phyloP scores from a whole-genome alignment of 805 yeast species.

The Komagataella pseudopastoris region DNA sequence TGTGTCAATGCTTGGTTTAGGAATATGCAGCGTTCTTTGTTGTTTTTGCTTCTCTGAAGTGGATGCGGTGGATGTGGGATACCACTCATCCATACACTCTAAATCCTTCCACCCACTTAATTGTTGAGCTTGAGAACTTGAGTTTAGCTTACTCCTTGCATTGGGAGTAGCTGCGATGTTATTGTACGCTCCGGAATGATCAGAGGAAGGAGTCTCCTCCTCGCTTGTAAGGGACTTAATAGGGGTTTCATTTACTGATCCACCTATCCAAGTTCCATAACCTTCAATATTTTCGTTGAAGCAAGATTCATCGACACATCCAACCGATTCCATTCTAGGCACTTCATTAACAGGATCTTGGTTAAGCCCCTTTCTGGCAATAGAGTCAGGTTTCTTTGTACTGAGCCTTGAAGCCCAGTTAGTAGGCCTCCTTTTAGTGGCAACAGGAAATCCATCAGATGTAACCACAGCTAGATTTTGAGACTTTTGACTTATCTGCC shows the following conservation, averaged over 20 bases:
- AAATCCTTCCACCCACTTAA: neutral
- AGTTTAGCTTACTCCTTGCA: neutral
- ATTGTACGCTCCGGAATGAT: neutral
- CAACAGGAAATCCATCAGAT: slow-evolving; percentile 16
- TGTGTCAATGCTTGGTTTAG: neutral
- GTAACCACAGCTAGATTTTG: neutral
- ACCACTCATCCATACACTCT: neutral
- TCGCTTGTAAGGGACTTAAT: neutral
- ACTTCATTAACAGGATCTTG: no score
- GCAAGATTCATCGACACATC: neutral
- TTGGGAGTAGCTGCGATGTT: neutral
- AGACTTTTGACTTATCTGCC: neutral
- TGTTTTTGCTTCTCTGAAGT: neutral
- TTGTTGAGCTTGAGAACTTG: neutral
- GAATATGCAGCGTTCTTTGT: neutral
- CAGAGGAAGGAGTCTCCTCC: neutral
- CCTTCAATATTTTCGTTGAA: slow-evolving; percentile 10
- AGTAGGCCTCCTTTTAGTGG: slow-evolving; percentile 24
- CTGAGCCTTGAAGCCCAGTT: slow-evolving; percentile 21
- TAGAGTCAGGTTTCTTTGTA: neutral
- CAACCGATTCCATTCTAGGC: neutral
- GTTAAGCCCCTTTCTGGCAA: neutral
- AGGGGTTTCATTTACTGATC: slow-evolving; percentile 8
- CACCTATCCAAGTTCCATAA: slow-evolving; percentile 23
- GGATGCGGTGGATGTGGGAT: neutral